Evolutionary conservation across 306 rosid genomes (phyloP), one percentile per base, ranked within the genome.

Genomic region (Potentilla sterilis): DNA sequence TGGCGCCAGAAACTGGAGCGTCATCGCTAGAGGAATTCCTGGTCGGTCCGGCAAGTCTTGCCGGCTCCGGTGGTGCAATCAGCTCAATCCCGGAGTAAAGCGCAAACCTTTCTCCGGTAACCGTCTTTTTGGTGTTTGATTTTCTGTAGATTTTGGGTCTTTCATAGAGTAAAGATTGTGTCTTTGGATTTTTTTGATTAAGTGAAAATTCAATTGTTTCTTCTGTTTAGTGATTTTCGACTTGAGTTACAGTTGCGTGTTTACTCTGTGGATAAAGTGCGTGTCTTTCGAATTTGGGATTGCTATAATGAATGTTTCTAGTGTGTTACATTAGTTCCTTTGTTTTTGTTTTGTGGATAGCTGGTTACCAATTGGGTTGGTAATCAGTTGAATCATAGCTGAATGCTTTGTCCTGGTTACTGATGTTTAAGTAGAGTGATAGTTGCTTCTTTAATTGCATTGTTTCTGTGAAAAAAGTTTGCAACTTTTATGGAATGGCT

Each of bases 41-140:
- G 92, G 97, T 0, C 75, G 95, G 34, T 91, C 97, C 37, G 95
- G 97, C 32, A 91, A 91, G 87, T 91, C 97, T 4, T 91, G 95
- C 86, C 97, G 97, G 2, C 94, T 91, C 72, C 87, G 97, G 13
- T 91, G 97, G 97, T 91, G 94, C 72, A 91, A 91, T 80, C 97
- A 91, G 83, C 89, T 91, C 10, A 94, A 89, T 75, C 97, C 95
- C 11, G 70, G 75, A 55, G 89, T 91, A 15, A 91, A 89, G 83
- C 95, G 97, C 75, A 91, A 91, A 81, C 95, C 95, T 69, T 91
- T 91, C 40, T 81, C 91, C 32, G 97, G 97, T 24, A 38, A 57
- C 42, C 58, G 47, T 70, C 75, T 35, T 65, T 37, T 80, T 12
- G 51, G 28, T 38, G 22, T 41, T 28, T 49, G 7, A 42, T n/a